These are phyloP conservation scores for Globisporangium okanoganense DNA, from an alignment of 352 stramenopile species.

Conservation along the genomic window DNA sequence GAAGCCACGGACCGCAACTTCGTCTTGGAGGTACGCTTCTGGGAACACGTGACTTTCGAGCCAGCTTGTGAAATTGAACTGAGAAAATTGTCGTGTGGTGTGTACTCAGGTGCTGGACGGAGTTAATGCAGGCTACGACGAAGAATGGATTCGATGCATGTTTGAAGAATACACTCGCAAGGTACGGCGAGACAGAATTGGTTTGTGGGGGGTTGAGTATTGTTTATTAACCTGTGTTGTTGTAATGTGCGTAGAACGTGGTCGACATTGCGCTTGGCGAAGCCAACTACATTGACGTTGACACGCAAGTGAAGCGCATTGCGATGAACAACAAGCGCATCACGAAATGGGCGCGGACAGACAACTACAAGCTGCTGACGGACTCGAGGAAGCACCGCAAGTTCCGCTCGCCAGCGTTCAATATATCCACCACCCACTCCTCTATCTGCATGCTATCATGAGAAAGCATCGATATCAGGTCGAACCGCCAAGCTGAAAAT, in stretches of 20 bases:
- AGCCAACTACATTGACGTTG: constrained; percentile 68
- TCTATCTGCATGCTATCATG: constrained; percentile 43
- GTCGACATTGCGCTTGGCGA: constrained; percentile 78
- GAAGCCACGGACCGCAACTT: constrained; percentile 66
- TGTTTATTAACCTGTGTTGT: neutral
- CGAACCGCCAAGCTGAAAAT: neutral
- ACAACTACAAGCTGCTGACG: constrained; percentile 83
- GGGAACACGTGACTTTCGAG: neutral
- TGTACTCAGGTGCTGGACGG: constrained; percentile 65
- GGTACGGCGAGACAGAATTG: constrained; percentile 13
- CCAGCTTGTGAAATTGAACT: neutral
- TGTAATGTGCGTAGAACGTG: constrained; percentile 38
- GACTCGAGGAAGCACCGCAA: constrained; percentile 42
- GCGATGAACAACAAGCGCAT: constrained; percentile 87
- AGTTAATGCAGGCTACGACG: constrained; percentile 70
- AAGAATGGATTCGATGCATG: constrained; percentile 86
- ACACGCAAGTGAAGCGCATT: constrained; percentile 67
- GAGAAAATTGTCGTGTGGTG: neutral
- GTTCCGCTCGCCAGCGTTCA: constrained; percentile 66
- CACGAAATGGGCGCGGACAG: constrained; percentile 80
- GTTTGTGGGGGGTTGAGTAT: neutral
- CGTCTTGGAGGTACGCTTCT: constrained; percentile 74
- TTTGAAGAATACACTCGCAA: constrained; percentile 88
- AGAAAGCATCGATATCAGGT: constrained; percentile 1
- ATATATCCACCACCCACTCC: constrained; percentile 71